A percentile compares a stretch with the other conserved stretches of the same genome.
These are phyloP conservation scores for Penicillium roqueforti DNA, from an alignment of 495 filamentous ascomycete species.

Conservation along the genomic window DNA sequence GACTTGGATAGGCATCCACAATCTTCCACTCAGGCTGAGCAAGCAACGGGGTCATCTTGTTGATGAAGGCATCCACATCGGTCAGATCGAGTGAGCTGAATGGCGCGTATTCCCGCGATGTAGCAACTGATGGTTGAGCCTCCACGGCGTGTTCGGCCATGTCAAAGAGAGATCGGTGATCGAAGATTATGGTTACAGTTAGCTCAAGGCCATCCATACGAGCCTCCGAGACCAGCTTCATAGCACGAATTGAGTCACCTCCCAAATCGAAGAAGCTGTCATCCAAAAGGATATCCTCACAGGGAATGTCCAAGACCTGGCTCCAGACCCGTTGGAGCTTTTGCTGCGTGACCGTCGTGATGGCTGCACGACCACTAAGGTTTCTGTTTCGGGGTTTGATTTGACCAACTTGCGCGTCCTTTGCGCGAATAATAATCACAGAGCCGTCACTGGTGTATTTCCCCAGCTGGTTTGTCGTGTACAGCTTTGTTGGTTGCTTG, in stretches of 20 bases:
- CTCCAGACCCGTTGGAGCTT: background rate
- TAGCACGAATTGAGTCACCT: conserved; percentile 3
- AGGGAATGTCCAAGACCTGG: conserved; percentile 1
- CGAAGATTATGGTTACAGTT: conserved; percentile 1
- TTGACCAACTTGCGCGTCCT: background rate
- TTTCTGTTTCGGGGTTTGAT: background rate
- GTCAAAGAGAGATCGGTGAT: background rate
- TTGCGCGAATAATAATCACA: conserved; percentile 2
- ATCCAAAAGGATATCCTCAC: background rate
- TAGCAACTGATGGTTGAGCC: background rate
- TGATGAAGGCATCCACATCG: background rate
- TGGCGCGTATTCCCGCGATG: background rate
- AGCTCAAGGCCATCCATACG: background rate
- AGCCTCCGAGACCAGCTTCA: conserved; percentile 5
- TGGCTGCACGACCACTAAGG: background rate
- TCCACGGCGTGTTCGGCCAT: conserved; percentile 1
- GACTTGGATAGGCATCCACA: conserved; percentile 6
- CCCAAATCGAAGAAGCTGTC: conserved; percentile 3
- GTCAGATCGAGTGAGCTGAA: background rate
- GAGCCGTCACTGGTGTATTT: conserved; percentile 1
- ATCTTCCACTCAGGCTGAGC: conserved; percentile 6
- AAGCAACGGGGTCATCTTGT: background rate
- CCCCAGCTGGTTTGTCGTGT: background rate
- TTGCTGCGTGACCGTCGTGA: background rate
- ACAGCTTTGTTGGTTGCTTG: conserved; percentile 18